A percentile compares a stretch with the other conserved stretches of the same genome.
phyloP scores from a whole-genome alignment of 306 rosid species.

The Malus fusca region DNA sequence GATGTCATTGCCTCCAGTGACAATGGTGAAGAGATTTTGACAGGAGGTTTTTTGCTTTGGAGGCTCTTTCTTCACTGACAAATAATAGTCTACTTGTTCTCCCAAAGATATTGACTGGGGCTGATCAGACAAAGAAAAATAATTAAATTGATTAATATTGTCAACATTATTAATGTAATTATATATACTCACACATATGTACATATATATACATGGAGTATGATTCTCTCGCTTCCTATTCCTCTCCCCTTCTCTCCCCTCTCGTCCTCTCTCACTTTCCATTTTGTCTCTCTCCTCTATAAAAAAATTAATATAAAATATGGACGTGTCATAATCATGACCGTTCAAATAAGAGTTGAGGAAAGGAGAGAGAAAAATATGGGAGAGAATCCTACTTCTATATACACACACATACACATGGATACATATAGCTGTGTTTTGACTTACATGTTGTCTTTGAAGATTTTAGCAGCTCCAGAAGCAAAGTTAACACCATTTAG shows the following conservation, averaged over 20 bases:
- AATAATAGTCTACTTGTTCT: slow-evolving; percentile 54
- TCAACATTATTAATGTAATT: too few species aligned
- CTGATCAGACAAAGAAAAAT: slow-evolving; percentile 12
- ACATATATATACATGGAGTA: too few species aligned
- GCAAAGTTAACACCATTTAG: slow-evolving; percentile 75
- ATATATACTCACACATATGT: too few species aligned
- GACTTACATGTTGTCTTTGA: slow-evolving; percentile 50
- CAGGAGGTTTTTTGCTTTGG: slow-evolving; percentile 25
- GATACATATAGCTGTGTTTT: background rate
- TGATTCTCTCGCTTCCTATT: too few species aligned
- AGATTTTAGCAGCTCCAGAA: slow-evolving; percentile 72
- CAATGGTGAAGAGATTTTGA: slow-evolving; percentile 48
- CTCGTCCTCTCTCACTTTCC: too few species aligned
- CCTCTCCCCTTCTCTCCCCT: too few species aligned
- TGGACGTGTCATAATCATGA: too few species aligned
- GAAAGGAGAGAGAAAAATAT: too few species aligned
- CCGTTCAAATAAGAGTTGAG: fast-evolving
- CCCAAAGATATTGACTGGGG: slow-evolving; percentile 36
- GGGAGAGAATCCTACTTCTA: too few species aligned
- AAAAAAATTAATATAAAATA: too few species aligned
- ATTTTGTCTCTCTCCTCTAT: too few species aligned
- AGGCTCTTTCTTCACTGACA: slow-evolving; percentile 21
- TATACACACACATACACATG: too few species aligned
- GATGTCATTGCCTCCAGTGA: slow-evolving; percentile 77
- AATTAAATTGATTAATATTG: background rate